These are phyloP conservation scores for Penicillium hesseltinei DNA, from an alignment of 2,329 filamentous ascomycete species.

Conservation along the genomic window DNA sequence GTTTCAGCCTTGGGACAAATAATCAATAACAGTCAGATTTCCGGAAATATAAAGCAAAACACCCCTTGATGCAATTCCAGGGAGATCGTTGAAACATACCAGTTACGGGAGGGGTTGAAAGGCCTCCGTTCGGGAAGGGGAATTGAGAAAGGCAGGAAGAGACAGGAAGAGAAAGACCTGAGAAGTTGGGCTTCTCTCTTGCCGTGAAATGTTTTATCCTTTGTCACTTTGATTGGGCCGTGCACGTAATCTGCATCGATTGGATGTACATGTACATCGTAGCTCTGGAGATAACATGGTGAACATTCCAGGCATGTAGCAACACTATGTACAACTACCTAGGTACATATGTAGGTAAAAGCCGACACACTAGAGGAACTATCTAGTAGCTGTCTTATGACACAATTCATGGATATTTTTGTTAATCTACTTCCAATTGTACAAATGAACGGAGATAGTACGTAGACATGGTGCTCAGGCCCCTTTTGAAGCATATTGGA, in stretches of 20 bases:
- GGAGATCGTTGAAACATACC: slow-evolving; percentile 26
- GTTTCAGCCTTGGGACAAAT: slow-evolving; percentile 10
- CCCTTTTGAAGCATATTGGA: slow-evolving; percentile 5
- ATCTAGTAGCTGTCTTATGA: too few species aligned
- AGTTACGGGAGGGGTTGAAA: slow-evolving; percentile 6
- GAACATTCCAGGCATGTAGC: not conserved
- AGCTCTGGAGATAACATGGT: not conserved
- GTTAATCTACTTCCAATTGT: not conserved
- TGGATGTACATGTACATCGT: not conserved
- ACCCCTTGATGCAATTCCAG: slow-evolving; percentile 32
- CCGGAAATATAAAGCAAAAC: slow-evolving; percentile 19
- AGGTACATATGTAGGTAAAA: not conserved
- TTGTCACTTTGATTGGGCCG: slow-evolving; percentile 13
- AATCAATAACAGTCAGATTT: slow-evolving; percentile 1
- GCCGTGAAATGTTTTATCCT: not conserved
- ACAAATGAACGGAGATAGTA: not conserved
- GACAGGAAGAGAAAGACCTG: not conserved
- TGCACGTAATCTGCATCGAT: slow-evolving; percentile 7
- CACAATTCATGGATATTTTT: not conserved
- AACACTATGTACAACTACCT: not conserved
- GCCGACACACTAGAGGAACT: too few species aligned
- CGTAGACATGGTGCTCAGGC: slow-evolving; percentile 2
- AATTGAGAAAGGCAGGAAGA: not conserved
- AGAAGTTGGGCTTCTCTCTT: not conserved
- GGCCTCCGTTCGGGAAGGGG: not conserved